These are phyloP conservation scores for Fusarium sulawesiense DNA, from an alignment of 2,329 filamentous ascomycete genomes.

Conservation along the genomic window DNA sequence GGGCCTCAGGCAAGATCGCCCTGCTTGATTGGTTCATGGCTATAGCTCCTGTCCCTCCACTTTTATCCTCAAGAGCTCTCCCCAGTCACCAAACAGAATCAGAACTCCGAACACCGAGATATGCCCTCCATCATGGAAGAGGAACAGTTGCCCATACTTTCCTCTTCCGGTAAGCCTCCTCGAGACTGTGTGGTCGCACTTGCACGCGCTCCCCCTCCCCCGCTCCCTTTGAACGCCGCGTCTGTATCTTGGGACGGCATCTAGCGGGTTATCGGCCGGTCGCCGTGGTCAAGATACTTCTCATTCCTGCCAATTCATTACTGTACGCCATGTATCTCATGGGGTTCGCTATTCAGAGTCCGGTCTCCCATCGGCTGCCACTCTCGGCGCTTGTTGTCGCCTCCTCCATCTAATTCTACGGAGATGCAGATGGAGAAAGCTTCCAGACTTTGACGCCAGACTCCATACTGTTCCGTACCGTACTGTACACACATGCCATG, in stretches of 20 bases:
- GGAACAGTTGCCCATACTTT: conserved; percentile 33
- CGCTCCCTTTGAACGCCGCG: conserved; percentile 20
- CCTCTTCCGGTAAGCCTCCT: conserved; percentile 39
- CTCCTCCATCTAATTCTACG: neutral
- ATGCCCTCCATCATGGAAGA: conserved; percentile 39
- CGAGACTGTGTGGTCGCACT: conserved; percentile 31
- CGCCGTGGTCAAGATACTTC: conserved; percentile 10
- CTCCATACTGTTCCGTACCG: conserved; percentile 18
- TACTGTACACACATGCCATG: conserved; percentile 7
- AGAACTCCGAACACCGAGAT: conserved; percentile 48
- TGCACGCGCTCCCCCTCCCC: conserved; percentile 30
- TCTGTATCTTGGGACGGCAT: conserved; percentile 25
- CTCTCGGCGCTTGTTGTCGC: conserved; percentile 8
- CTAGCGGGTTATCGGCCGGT: conserved; percentile 29
- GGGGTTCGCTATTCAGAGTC: conserved; percentile 12
- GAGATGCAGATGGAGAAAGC: conserved; percentile 19
- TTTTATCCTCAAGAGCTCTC: conserved; percentile 17
- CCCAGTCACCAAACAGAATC: conserved; percentile 5
- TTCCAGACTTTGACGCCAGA: conserved; percentile 21
- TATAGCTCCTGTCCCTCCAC: conserved; percentile 19
- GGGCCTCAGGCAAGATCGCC: conserved; percentile 4
- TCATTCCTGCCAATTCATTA: neutral
- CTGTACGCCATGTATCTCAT: conserved; percentile 6
- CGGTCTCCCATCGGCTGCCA: conserved; percentile 18
- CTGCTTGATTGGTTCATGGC: conserved; percentile 13